Evolutionary conservation across 2,329 filamentous ascomycete genomes (phyloP), one percentile per base, ranked within the genome.

Genomic region (Arthrobotrys musiformis): DNA sequence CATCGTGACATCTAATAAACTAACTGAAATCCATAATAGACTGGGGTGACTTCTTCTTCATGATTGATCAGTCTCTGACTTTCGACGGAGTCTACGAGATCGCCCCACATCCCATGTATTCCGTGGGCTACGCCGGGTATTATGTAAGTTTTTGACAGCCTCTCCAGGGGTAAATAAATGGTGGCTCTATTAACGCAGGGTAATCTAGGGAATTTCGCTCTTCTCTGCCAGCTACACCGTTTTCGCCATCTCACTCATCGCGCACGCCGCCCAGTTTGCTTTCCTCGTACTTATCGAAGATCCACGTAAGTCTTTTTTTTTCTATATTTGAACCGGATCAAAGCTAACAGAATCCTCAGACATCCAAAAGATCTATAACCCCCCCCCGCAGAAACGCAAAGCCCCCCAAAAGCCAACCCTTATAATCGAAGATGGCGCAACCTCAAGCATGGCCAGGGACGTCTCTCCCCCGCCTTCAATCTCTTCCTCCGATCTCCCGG

Each of bases 31-130:
- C n/a, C 37, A 19, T 52, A 11, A 26, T 50, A 81, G 80, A 98
- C 85, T 99, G 95, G 95, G 95, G 95, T 78, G 95, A 99, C 84
- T 98, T 98, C 85, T 99, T 98, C 87, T 99, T 93, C 85, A 90
- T 99, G 82, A 93, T 99, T 83, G 95, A 99, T 84, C 94, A 98
- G 85, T 93, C 97, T 82, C 87, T 99, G 83, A 98, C 94, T 60
- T 99, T 99, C 84, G 95, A 99, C 82, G 95, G 95, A 70, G 95
- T 99, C 79, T 99, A 98, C 83, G 95, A 99, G 85, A 96, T 99
- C 91, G 95, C 95, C 19, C 95, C 95, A 33, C 95, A 98, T 83
- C 94, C 94, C 79, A 98, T 98, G 94, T 98, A 98, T 85, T 97
- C 94, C 68, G 94, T 98, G 81, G 95, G 95, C 42, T 99, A 99